Conservation (phyloP, 2,329 filamentous ascomycete genomes). For the Neonectria neomacrospora region DNA sequence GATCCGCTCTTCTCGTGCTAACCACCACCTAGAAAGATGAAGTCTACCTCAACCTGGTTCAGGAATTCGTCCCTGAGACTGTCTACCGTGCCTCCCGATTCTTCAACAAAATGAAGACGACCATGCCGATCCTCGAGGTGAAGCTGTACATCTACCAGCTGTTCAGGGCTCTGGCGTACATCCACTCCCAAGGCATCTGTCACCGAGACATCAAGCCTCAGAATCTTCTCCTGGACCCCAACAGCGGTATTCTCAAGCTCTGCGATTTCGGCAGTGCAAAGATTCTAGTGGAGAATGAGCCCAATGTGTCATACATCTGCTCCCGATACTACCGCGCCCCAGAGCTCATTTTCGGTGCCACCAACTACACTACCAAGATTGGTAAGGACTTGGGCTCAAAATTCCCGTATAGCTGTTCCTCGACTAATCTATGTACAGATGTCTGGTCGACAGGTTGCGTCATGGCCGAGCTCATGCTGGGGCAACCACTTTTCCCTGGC, state of each 20-base stretch:
- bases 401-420: neutral
- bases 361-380: slow-evolving; percentile 99
- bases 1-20: slow-evolving; percentile 22
- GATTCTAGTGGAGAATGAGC: slow-evolving; percentile 98
- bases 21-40: slow-evolving; percentile 81
- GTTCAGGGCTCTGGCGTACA: slow-evolving; percentile 97
- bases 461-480: slow-evolving; percentile 99
- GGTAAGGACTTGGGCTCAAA: slow-evolving; percentile 69
- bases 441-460: slow-evolving; percentile 99
- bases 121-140: slow-evolving; percentile 98
- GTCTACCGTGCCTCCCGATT: slow-evolving; percentile 98
- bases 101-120: slow-evolving; percentile 99
- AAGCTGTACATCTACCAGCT: slow-evolving; percentile 99
- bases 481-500: slow-evolving; percentile 95
- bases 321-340: slow-evolving; percentile 98
- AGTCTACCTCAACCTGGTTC: slow-evolving; percentile 97
- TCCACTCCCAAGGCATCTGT: slow-evolving; percentile 98
- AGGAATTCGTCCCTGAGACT: slow-evolving; percentile 98
- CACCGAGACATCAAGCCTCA: slow-evolving; percentile 99
- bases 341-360: slow-evolving; percentile 97
- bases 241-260: slow-evolving; percentile 91
- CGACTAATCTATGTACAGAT: slow-evolving; percentile 67
- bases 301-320: slow-evolving; percentile 99
- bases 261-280: slow-evolving; percentile 99
- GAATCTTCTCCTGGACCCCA: slow-evolving; percentile 92